Conservation (phyloP, 192 early-diverging fungal species). For the Lobosporangium transversale region DNA sequence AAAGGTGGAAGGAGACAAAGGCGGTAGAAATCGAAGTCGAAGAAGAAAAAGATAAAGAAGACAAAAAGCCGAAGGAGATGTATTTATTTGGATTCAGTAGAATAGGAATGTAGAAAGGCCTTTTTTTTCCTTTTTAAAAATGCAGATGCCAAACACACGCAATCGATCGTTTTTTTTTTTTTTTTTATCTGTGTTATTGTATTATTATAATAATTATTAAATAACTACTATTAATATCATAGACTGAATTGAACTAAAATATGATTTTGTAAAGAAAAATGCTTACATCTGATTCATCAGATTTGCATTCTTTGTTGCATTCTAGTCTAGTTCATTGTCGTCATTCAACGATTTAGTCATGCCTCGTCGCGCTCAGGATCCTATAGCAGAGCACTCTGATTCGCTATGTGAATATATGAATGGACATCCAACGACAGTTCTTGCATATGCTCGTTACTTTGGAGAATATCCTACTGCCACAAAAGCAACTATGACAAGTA, state of each 20-base stretch:
- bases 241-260: too few relatives aligned
- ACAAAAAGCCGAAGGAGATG: too few relatives aligned
- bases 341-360: neutral
- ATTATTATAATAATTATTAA: neutral
- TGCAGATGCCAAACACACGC: too few relatives aligned
- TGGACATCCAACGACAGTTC: slow-evolving; percentile 14
- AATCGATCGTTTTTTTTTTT: too few relatives aligned
- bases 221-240: neutral
- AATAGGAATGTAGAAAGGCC: too few relatives aligned
- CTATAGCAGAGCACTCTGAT: slow-evolving; percentile 11
- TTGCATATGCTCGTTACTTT: slow-evolving; percentile 49
- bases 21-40: neutral
- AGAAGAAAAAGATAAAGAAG: neutral
- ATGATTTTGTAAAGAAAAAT: too few relatives aligned
- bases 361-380: slow-evolving; percentile 11
- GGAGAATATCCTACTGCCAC: slow-evolving; percentile 27
- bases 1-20: neutral
- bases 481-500: slow-evolving; percentile 10
- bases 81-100: too few relatives aligned
- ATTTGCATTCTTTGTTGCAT: neutral
- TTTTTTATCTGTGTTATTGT: too few relatives aligned
- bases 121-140: too few relatives aligned
- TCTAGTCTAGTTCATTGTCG: neutral
- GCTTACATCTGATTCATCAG: neutral
- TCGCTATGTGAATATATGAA: slow-evolving; percentile 35